Evolutionary conservation across 2,329 filamentous ascomycete species (phyloP).

Genomic region (Stachybotrys echinatus): DNA sequence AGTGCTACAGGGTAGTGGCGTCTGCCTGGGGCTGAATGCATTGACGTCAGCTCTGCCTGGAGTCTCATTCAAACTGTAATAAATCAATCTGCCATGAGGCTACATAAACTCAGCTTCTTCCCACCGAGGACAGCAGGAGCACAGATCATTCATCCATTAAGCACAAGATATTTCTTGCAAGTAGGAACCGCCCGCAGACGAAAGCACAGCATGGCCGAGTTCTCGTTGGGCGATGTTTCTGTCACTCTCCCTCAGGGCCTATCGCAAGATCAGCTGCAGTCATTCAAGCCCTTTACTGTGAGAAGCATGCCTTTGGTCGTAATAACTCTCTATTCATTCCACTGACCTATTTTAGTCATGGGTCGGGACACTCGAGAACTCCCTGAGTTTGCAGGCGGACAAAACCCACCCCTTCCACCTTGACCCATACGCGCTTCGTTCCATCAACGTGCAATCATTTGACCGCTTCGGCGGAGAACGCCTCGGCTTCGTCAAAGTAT

Average conservation of each 20-base stretch:
- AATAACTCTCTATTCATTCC: too few relatives aligned
- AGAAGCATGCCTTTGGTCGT: not conserved
- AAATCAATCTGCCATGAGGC: not conserved
- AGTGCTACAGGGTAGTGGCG: too few relatives aligned
- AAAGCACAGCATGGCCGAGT: not conserved
- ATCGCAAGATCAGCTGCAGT: constrained; percentile 35
- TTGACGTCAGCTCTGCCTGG: not conserved
- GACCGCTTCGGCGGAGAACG: constrained; percentile 42
- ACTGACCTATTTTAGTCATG: constrained; percentile 34
- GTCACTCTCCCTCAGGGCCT: constrained; percentile 40
- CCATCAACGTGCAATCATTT: constrained; percentile 46
- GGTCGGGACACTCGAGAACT: constrained; percentile 40
- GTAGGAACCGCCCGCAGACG: too few relatives aligned
- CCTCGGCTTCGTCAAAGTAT: constrained; percentile 54
- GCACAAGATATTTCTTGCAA: too few relatives aligned
- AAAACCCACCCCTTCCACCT: constrained; percentile 45
- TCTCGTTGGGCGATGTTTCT: constrained; percentile 23
- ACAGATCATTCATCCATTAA: too few relatives aligned
- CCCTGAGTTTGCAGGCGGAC: constrained; percentile 39
- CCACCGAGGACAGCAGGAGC: too few relatives aligned
- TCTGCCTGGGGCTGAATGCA: too few relatives aligned
- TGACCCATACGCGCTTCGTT: constrained; percentile 46
- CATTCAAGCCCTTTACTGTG: constrained; percentile 47
- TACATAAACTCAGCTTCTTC: not conserved
- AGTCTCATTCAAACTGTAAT: not conserved